Base-by-base conservation (phyloP, 2,329 filamentous ascomycete species). In the Madurella fahalii region DNA sequence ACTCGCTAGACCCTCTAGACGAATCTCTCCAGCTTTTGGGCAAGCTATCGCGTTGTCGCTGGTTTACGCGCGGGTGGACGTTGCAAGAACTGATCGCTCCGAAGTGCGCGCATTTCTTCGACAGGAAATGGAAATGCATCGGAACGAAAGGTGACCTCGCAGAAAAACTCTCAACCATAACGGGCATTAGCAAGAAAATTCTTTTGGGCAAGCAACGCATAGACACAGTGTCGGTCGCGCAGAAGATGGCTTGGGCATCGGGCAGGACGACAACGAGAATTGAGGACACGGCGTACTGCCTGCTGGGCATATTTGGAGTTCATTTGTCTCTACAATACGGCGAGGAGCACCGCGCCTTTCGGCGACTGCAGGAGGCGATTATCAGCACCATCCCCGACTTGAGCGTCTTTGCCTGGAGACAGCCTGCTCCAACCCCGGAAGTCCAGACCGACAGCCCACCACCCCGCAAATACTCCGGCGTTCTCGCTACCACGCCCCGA, bases 281-380 rank as follows among this genome's bases (percentile, higher is more conserved):
- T 0, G 74, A 77, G 40, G 75, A 77, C 40, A 67, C 65, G 13
- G 72, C 72, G 0, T 77, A 77, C 40, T 75, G 68, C 25, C 61
- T 77, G 0, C 55, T 77, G 1, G 74, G 74, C 0, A 66, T 76
- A 0, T 76, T 77, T 20, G 62, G 64, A 0, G 65, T 77, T 16
- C 68, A 72, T 17, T 75, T 77, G 69, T 68, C 74, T 0, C 57
- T 76, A 7, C 47, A 75, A 0, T 77, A 76, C 40, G 74, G 73
- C 0, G 67, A 71, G 42, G 67, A 67, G 0, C 1, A 2, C 0
- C 64, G 62, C 0, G 66, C 71, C 0, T 67, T 72, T 13, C 9
- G 11, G 0, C 59, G 69, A 17, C 54, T 72, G 0, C 67, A 68
- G 25, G 56, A 65, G 18, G 65, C 69, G 20, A 70, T 73, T 9